Evolutionary conservation across 2,329 filamentous ascomycete genomes (phyloP).

Genomic region (Tolypocladium album): DNA sequence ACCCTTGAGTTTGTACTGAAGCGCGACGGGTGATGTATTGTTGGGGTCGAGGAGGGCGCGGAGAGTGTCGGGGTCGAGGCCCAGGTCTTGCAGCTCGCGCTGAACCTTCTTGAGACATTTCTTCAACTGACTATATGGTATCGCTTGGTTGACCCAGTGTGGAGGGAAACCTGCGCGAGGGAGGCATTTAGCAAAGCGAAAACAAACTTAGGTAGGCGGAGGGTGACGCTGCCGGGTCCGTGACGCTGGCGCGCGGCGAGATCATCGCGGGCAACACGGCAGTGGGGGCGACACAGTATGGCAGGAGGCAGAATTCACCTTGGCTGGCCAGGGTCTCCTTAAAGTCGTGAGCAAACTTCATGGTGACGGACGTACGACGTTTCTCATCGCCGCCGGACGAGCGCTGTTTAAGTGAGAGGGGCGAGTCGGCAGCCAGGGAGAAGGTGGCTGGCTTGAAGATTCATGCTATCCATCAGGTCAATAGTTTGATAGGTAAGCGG

Average conservation of each 20-base stretch:
- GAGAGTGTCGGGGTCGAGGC: conserved; percentile 62
- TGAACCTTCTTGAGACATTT: conserved; percentile 79
- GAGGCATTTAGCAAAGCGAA: neutral
- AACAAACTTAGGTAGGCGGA: neutral
- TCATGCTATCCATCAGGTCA: neutral
- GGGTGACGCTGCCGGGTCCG: neutral
- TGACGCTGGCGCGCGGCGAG: neutral
- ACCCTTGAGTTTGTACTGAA: conserved; percentile 48
- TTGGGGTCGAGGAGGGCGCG: conserved; percentile 48
- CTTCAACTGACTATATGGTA: conserved; percentile 77
- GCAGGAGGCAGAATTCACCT: conserved; percentile 19
- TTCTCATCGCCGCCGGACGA: neutral
- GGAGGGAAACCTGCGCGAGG: conserved; percentile 51
- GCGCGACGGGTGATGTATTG: conserved; percentile 31
- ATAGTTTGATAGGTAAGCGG: neutral
- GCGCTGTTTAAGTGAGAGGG: neutral
- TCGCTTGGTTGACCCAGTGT: conserved; percentile 62
- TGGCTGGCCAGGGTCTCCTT: conserved; percentile 57
- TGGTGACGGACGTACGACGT: conserved; percentile 21
- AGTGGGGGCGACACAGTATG: neutral
- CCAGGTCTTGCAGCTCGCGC: conserved; percentile 57
- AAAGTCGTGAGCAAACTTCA: conserved; percentile 84
- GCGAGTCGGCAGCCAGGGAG: neutral
- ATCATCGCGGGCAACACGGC: neutral
- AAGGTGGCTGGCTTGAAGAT: neutral